These are phyloP conservation scores for Urostyla sp. DNA, from an alignment of 73 alveolate species.

Conservation along the genomic window DNA sequence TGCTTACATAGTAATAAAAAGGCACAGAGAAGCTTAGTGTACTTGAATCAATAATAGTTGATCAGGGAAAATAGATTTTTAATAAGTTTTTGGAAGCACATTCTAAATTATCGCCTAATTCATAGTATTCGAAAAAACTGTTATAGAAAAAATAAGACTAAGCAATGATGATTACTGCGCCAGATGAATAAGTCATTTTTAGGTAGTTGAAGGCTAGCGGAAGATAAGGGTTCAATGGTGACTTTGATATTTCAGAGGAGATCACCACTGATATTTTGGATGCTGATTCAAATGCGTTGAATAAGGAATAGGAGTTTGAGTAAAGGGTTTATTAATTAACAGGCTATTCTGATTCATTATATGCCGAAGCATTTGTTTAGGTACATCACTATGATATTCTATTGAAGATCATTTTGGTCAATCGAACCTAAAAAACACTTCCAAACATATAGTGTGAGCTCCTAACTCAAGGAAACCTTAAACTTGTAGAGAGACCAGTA, in stretches of 20 bases:
- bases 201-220: constrained; percentile 78
- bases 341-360: constrained; percentile 95
- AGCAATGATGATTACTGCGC: constrained; percentile 34
- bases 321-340: constrained; percentile 80
- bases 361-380: constrained; percentile 90
- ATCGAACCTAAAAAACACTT: constrained; percentile 87
- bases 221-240: too few species aligned
- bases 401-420: constrained; percentile 83
- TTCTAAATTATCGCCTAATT: background rate
- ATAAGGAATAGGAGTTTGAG: constrained; percentile 18
- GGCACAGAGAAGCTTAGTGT: too few species aligned
- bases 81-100: constrained; percentile 47
- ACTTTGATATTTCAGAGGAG: constrained; percentile 81
- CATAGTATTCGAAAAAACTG: constrained; percentile 12
- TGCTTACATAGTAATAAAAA: constrained; percentile 56
- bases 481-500: constrained; percentile 91
- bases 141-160: constrained; percentile 8
- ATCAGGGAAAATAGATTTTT: constrained; percentile 46
- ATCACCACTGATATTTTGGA: constrained; percentile 32
- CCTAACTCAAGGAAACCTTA: constrained; percentile 87
- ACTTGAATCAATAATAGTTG: constrained; percentile 24
- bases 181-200: constrained; percentile 70
- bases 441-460: constrained; percentile 87
- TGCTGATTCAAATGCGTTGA: constrained; percentile 38
- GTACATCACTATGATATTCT: constrained; percentile 90